phyloP scores from a whole-genome alignment of 495 filamentous ascomycete species.

The Xeromyces bisporus region DNA sequence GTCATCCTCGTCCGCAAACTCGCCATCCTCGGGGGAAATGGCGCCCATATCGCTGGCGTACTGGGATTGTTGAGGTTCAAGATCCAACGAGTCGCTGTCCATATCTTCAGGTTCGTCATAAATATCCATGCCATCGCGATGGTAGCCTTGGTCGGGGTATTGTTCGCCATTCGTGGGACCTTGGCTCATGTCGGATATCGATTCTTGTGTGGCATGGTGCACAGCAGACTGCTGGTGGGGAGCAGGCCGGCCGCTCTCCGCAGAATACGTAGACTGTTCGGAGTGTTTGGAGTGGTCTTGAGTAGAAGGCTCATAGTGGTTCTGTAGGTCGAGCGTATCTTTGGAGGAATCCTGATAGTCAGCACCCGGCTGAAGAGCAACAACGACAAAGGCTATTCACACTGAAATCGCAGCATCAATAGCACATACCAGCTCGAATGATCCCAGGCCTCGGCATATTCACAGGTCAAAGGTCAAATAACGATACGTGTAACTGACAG shows the following conservation, averaged over 20 bases:
- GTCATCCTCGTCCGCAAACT: conserved; percentile 62
- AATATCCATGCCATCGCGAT: conserved; percentile 28
- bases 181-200: conserved; percentile 44
- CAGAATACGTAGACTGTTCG: conserved; percentile 23
- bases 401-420: too few relatives aligned
- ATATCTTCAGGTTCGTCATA: conserved; percentile 25
- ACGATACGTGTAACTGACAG: conserved; percentile 2
- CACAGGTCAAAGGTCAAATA: conserved; percentile 5
- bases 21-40: conserved; percentile 37
- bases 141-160: conserved; percentile 31
- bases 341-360: conserved; percentile 4
- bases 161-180: conserved; percentile 27
- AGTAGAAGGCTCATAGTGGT: conserved; percentile 62
- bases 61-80: conserved; percentile 37
- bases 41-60: conserved; percentile 24
- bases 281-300: conserved; percentile 53
- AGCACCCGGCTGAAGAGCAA: conserved; percentile 8
- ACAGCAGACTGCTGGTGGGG: conserved; percentile 76
- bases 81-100: conserved; percentile 22
- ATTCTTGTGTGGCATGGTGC: conserved; percentile 60
- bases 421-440: conserved; percentile 54
- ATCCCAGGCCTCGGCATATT: conserved; percentile 61
- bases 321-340: conserved; percentile 96
- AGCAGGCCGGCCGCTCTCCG: conserved; percentile 42
- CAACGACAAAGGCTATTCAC: too few relatives aligned